A percentile compares a stretch with the other conserved stretches of the same genome.
Evolutionary conservation across 2,329 filamentous ascomycete genomes (phyloP).

Genomic region (Fusarium praegraminearum): DNA sequence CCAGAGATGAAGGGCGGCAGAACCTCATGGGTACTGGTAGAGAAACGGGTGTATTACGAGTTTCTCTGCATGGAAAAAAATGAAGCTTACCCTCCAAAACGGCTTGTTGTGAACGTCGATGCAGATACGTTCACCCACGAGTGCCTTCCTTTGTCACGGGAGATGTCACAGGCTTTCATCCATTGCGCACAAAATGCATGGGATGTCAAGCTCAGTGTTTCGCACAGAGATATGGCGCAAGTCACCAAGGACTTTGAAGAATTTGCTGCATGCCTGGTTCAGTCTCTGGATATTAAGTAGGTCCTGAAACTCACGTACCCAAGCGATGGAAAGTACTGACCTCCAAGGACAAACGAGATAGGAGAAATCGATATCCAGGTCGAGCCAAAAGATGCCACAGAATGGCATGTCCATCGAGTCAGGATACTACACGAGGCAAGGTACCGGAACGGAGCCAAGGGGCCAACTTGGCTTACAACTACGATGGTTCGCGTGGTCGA

Average conservation of each 20-base stretch:
- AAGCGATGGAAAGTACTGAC: slow-evolving; percentile 10
- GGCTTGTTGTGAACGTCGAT: slow-evolving; percentile 48
- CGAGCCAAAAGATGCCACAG: slow-evolving; percentile 3
- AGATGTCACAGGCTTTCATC: slow-evolving; percentile 44
- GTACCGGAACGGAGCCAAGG: slow-evolving; percentile 32
- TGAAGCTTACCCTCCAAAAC: neutral
- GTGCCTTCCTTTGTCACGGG: slow-evolving; percentile 35
- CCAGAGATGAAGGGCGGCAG: slow-evolving; percentile 23
- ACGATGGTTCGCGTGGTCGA: slow-evolving; percentile 42
- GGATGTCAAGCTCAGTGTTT: slow-evolving; percentile 49
- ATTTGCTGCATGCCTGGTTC: slow-evolving; percentile 41
- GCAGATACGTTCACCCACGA: slow-evolving; percentile 42
- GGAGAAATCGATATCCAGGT: slow-evolving; percentile 38
- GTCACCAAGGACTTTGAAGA: slow-evolving; percentile 27
- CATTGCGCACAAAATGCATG: slow-evolving; percentile 51
- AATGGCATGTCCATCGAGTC: slow-evolving; percentile 32
- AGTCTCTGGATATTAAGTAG: slow-evolving; percentile 45
- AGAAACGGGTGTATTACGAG: slow-evolving; percentile 45
- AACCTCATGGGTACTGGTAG: slow-evolving; percentile 36
- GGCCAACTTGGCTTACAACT: slow-evolving; percentile 41
- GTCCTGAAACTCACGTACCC: slow-evolving; percentile 8
- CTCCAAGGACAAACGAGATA: slow-evolving; percentile 23
- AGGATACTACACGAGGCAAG: slow-evolving; percentile 40
- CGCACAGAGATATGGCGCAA: slow-evolving; percentile 22
- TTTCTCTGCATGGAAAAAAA: slow-evolving; percentile 40